Conservation (phyloP, 2,329 filamentous ascomycete species). For the Septoria linicola region DNA sequence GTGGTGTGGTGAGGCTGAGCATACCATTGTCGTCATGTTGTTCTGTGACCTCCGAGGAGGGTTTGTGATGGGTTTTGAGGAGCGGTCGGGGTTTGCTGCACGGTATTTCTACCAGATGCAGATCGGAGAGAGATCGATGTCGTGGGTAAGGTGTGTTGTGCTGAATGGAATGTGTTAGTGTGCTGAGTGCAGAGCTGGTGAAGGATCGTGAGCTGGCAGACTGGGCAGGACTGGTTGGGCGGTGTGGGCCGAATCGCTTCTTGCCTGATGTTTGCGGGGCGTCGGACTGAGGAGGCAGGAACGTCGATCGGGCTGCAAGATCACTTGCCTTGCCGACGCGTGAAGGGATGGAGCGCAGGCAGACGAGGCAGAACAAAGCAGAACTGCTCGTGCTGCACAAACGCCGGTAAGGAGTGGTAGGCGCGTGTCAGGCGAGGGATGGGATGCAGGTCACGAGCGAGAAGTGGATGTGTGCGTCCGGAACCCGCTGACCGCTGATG, state of each 20-base stretch:
- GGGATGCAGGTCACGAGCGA: constrained; percentile 1
- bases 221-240: neutral
- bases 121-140: constrained; percentile 5
- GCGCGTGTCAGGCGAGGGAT: constrained; percentile 1
- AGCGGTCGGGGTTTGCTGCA: constrained; percentile 21
- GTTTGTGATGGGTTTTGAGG: constrained; percentile 19
- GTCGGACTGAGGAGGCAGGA: constrained; percentile 5
- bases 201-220: neutral
- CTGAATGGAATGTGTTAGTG: neutral
- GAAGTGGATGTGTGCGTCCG: neutral
- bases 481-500: constrained; percentile 8
- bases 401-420: neutral
- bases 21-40: constrained; percentile 65
- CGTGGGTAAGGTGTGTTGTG: neutral
- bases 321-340: neutral
- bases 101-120: constrained; percentile 33
- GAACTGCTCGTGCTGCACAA: constrained; percentile 1
- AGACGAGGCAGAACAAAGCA: neutral
- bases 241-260: constrained; percentile 8
- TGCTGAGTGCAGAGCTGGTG: neutral
- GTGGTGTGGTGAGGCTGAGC: constrained; percentile 38
- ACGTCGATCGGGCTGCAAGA: constrained; percentile 8
- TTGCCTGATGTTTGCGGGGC: constrained; percentile 11
- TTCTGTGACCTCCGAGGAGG: constrained; percentile 29
- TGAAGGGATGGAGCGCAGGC: neutral